Evolutionary conservation across 225 moss, liverwort and hornwort species (phyloP).

Genomic region (Sphagnum contortum): DNA sequence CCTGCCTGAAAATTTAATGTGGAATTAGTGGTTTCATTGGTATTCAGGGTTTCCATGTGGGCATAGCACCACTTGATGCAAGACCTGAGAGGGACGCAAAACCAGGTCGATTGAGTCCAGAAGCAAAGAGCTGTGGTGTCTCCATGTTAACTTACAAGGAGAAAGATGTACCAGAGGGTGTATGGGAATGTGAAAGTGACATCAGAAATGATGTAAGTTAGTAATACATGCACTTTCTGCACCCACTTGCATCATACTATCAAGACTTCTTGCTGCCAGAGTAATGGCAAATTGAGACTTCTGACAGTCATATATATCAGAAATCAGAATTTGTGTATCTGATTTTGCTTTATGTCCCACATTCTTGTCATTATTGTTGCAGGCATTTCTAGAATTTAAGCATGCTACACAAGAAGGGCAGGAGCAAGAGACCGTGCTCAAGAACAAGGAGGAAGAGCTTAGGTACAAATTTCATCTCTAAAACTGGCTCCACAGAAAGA

Average conservation of each 20-base stretch:
- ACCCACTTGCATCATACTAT: no score
- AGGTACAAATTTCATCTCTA: conserved; percentile 20
- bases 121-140: conserved; percentile 24
- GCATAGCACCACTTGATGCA: conserved; percentile 14
- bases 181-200: conserved; percentile 37
- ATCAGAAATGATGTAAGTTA: conserved; percentile 31
- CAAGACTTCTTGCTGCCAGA: no score
- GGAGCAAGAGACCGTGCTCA: conserved; percentile 30
- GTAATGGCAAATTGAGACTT: no score
- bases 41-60: conserved; percentile 57
- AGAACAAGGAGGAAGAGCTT: conserved; percentile 32
- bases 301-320: no score
- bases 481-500: no score
- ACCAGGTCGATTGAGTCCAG: conserved; percentile 18
- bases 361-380: not conserved
- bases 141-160: conserved; percentile 28
- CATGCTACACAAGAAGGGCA: conserved; percentile 31
- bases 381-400: conserved; percentile 73
- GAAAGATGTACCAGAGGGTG: conserved; percentile 16
- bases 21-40: no score
- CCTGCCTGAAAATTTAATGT: no score
- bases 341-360: no score
- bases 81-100: conserved; percentile 27
- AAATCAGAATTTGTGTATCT: no score
- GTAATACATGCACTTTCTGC: no score